Base-by-base conservation (phyloP, 23 red algal genomes). In the Gracilariopsis chorda region DNA sequence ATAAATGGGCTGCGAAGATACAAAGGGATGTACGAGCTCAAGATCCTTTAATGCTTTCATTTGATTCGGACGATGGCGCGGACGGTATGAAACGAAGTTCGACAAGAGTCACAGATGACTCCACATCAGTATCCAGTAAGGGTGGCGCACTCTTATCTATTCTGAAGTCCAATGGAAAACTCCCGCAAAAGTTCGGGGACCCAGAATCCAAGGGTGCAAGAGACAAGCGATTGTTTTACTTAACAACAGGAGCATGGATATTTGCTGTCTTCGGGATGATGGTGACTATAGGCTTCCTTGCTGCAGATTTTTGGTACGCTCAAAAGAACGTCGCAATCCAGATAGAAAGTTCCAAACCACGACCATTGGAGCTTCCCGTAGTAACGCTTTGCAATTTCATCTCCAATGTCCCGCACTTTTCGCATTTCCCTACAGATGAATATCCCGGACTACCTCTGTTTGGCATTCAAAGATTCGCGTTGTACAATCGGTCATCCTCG, bases 181-280 rank as follows among this genome's bases (percentile, higher is more conserved):
- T 69, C 41, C 24, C 49, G 1, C 40, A 19, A 17, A 47, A 53
- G 58, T 21, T 10, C 17, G 41, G 57, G n/a, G 61, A 86, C 30
- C 41, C n/a, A 3, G 59, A 49, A 65, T 40, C 60, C 25, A 48
- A 41, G 4, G 59, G 41, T 23, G 21, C 59, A 67, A 63, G 28
- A 36, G 82, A 86, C 16, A 25, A 69, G 60, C 44, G 82, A 51
- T 86, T 86, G 44, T 69, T 86, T 71, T 86, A n/a, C 42, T 37
- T 86, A 10, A 86, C 82, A 51, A 86, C 59, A 6, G 57, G 16
- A 1, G 85, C 85, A 27, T 89, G 85, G 85, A 57, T 69, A 4
- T 78, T 76, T 32, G 85, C 85, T 37, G 69, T 89, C 21, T 73
- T 89, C 78, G 85, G 85, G 30, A 89, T 89, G 85, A 77, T 89